Evolutionary conservation across 371 early-diverging fungal genomes (phyloP).

Genomic region (Rhizopus delemar): DNA sequence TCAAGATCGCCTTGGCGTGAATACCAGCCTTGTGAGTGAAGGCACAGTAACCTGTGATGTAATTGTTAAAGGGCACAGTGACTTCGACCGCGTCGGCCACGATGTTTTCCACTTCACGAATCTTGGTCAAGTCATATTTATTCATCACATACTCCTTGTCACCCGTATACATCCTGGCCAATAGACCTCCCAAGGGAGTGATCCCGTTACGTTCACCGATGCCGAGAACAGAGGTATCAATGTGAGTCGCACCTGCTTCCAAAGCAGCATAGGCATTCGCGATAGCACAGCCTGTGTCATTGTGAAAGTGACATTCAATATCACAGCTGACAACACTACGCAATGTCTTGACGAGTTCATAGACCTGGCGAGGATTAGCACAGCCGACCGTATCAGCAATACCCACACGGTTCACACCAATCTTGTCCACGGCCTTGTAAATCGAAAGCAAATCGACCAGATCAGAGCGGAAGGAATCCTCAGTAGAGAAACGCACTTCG

Average conservation of each 20-base stretch:
- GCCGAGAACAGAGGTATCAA: constrained; percentile 95
- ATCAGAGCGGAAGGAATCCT: constrained; percentile 96
- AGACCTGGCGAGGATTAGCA: constrained; percentile 96
- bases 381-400: constrained; percentile 98
- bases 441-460: constrained; percentile 91
- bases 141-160: constrained; percentile 84
- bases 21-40: constrained; percentile 99
- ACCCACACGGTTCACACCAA: constrained; percentile 96
- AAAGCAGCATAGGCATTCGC: constrained; percentile 95
- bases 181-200: constrained; percentile 91
- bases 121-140: constrained; percentile 89
- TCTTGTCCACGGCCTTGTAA: constrained; percentile 92
- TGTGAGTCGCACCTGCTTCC: constrained; percentile 97
- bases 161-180: constrained; percentile 92
- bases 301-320: constrained; percentile 98
- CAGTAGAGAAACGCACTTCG: constrained; percentile 95
- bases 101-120: constrained; percentile 92
- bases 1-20: constrained; percentile 97
- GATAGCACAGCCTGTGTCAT: constrained; percentile 98
- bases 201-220: constrained; percentile 98
- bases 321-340: constrained; percentile 94
- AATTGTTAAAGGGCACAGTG: constrained; percentile 97
- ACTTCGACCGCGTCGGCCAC: constrained; percentile 94
- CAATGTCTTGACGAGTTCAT: constrained; percentile 92
- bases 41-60: constrained; percentile 96